These are phyloP conservation scores for Arthrobotrys iridis DNA, from an alignment of 2,329 filamentous ascomycete genomes.

Conservation along the genomic window DNA sequence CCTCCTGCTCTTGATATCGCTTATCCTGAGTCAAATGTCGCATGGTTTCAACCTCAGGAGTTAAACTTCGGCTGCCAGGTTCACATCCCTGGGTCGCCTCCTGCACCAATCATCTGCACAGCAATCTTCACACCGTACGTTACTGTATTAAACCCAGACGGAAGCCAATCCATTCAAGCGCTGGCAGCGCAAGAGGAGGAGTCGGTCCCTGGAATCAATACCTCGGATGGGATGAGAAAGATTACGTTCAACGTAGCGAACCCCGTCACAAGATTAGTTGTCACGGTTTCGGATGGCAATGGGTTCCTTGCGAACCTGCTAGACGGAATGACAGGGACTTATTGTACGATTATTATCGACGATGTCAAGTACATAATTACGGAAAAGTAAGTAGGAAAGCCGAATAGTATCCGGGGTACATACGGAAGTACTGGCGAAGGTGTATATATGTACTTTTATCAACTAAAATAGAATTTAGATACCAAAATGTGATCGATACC, in stretches of 20 bases:
- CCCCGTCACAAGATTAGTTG: background rate
- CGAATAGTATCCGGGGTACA: background rate
- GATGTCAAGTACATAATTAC: constrained; percentile 18
- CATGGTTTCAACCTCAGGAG: constrained; percentile 17
- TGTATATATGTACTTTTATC: constrained; percentile 3
- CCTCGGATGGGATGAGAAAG: constrained; percentile 5
- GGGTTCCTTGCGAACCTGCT: background rate
- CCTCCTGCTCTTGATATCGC: constrained; percentile 7
- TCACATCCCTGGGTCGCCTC: background rate
- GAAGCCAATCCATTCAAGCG: background rate
- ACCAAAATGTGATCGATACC: too few relatives aligned
- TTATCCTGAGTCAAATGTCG: background rate
- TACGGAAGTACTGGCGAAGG: background rate
- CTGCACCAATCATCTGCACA: constrained; percentile 1
- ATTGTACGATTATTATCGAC: constrained; percentile 11
- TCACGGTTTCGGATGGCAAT: background rate
- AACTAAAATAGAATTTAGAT: background rate
- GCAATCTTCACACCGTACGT: constrained; percentile 18
- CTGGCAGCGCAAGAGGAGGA: background rate
- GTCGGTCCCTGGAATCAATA: background rate
- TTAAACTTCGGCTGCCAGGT: constrained; percentile 22
- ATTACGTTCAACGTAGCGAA: background rate
- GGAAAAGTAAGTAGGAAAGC: background rate
- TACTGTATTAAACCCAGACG: background rate
- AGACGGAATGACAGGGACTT: background rate